Evolutionary conservation across 2,329 filamentous ascomycete genomes (phyloP).

Genomic region (Pyrenochaeta sp.): DNA sequence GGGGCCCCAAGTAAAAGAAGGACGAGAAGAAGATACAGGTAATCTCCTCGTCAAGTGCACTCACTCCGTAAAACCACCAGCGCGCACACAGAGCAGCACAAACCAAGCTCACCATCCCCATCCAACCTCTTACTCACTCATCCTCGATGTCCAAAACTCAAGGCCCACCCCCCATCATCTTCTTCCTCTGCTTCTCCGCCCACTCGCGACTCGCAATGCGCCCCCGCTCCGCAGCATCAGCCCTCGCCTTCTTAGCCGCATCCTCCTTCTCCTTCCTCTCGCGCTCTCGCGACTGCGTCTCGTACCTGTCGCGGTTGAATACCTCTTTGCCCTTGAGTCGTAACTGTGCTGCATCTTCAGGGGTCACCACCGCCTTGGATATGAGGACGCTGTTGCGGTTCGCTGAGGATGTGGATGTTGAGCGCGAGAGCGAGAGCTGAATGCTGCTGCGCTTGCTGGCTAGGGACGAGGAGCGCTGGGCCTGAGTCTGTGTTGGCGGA

Average conservation of each 20-base stretch:
- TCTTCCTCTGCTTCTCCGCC: slow-evolving; percentile 58
- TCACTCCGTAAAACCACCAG: too few species aligned
- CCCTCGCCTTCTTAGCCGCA: slow-evolving; percentile 55
- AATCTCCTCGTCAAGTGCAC: too few species aligned
- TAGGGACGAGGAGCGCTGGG: slow-evolving; percentile 23
- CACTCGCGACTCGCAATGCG: slow-evolving; percentile 55
- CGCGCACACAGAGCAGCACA: too few species aligned
- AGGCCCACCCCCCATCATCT: slow-evolving; percentile 38
- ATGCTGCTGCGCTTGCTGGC: slow-evolving; percentile 33
- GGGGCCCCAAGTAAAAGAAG: too few species aligned
- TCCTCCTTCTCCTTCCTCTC: slow-evolving; percentile 57
- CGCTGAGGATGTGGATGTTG: slow-evolving; percentile 28
- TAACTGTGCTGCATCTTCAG: slow-evolving; percentile 39
- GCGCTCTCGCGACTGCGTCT: slow-evolving; percentile 51
- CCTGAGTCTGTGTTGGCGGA: slow-evolving; percentile 12
- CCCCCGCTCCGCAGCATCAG: slow-evolving; percentile 55
- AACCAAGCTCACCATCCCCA: too few species aligned
- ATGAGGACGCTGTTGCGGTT: slow-evolving; percentile 35
- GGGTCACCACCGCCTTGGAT: slow-evolving; percentile 34
- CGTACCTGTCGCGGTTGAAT: slow-evolving; percentile 53
- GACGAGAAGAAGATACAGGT: too few species aligned
- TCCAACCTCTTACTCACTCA: too few species aligned
- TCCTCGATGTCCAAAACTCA: too few species aligned
- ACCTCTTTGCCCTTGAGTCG: slow-evolving; percentile 54
- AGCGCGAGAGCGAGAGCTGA: slow-evolving; percentile 22